Conservation (phyloP, 2,329 filamentous ascomycete genomes). For the Ophioceras dolichostomum region DNA sequence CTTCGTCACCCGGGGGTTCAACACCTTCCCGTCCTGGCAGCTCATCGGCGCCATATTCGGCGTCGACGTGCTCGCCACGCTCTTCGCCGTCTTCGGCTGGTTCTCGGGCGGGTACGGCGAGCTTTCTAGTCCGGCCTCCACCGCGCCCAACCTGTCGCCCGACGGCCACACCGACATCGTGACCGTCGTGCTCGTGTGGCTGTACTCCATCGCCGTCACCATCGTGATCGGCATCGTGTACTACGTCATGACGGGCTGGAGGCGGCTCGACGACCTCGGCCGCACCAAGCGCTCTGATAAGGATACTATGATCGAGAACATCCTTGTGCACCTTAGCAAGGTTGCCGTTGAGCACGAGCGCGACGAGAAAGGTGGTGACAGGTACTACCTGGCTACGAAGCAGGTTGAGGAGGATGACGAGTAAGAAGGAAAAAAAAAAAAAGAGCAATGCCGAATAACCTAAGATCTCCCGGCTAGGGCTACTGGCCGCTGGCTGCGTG, state of each 20-base stretch:
- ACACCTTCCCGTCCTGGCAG: constrained; percentile 66
- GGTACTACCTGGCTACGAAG: constrained; percentile 19
- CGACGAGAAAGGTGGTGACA: constrained; percentile 30
- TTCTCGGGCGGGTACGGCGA: constrained; percentile 38
- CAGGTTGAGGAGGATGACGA: constrained; percentile 9
- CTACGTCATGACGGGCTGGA: constrained; percentile 46
- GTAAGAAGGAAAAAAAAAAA: not conserved
- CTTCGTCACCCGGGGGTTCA: constrained; percentile 61
- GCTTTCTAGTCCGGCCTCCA: constrained; percentile 17
- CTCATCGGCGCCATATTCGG: constrained; percentile 57
- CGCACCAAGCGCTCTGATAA: constrained; percentile 48
- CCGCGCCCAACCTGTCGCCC: constrained; percentile 19
- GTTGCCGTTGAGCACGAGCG: constrained; percentile 46
- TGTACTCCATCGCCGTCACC: constrained; percentile 50
- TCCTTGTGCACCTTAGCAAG: constrained; percentile 52
- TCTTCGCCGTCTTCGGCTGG: constrained; percentile 69
- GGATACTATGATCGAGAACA: constrained; percentile 55
- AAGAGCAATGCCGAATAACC: no score
- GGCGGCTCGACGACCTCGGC: constrained; percentile 48
- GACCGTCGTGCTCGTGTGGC: constrained; percentile 53
- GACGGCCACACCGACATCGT: constrained; percentile 36
- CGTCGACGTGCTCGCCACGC: constrained; percentile 59
- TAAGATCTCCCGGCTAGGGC: no score
- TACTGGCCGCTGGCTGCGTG: no score
- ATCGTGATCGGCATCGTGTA: constrained; percentile 56